Percentiles rank a stretch among this genome's conserved stretches.
Conservation (phyloP, 2,329 filamentous ascomycete species). For the Penicillium sp. region DNA sequence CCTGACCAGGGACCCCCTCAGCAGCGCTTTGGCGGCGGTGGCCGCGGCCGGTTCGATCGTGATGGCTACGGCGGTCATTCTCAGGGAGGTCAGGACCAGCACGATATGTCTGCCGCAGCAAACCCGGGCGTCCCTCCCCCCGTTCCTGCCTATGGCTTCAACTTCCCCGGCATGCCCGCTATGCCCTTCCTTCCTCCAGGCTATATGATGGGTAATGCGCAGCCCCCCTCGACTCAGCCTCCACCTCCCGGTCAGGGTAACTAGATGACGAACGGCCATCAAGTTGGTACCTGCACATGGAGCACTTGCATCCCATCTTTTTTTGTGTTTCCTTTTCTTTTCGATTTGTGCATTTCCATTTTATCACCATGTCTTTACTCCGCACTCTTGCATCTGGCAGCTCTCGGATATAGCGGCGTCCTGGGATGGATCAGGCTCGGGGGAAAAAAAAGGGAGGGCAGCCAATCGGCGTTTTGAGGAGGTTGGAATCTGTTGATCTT, state of each 20-base stretch:
- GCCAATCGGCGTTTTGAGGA: background rate
- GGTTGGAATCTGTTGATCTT: background rate
- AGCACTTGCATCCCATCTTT: background rate
- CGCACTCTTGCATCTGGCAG: slow-evolving; percentile 4
- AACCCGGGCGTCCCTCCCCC: slow-evolving; percentile 57
- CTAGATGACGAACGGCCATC: slow-evolving; percentile 12
- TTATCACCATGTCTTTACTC: slow-evolving; percentile 3
- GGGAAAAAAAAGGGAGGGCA: background rate
- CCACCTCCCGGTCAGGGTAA: slow-evolving; percentile 45
- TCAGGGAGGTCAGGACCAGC: slow-evolving; percentile 32
- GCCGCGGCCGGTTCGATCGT: slow-evolving; percentile 38
- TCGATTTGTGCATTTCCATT: background rate
- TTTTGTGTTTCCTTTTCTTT: background rate
- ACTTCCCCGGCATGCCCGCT: slow-evolving; percentile 53
- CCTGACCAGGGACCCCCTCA: slow-evolving; percentile 24
- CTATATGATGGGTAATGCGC: slow-evolving; percentile 50
- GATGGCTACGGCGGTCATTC: slow-evolving; percentile 35
- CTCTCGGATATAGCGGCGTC: slow-evolving; percentile 3
- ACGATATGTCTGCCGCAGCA: slow-evolving; percentile 44
- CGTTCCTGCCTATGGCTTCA: slow-evolving; percentile 60
- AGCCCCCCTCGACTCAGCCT: slow-evolving; percentile 40
- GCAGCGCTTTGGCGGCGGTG: slow-evolving; percentile 32
- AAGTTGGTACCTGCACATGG: background rate
- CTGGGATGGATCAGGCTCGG: background rate
- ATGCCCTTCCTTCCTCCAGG: slow-evolving; percentile 55